Evolutionary conservation across 176 grass and related monocot genomes (phyloP).

Genomic region (Cenchrus americanus): DNA sequence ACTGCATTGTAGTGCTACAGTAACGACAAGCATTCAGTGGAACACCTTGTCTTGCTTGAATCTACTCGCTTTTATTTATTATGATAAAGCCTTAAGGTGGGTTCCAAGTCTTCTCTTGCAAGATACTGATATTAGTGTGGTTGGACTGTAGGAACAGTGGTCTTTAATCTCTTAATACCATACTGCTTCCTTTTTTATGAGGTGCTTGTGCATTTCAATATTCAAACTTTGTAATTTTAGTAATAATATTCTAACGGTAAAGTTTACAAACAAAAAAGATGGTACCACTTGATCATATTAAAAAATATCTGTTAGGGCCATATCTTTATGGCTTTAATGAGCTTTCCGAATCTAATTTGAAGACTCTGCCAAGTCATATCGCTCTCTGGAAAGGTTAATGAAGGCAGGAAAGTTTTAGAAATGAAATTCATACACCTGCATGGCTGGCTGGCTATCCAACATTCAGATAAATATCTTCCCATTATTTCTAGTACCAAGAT

Average conservation of each 20-base stretch:
- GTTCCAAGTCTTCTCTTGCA: neutral
- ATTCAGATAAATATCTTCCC: neutral
- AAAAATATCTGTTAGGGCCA: neutral
- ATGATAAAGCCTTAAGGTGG: neutral
- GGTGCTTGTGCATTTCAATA: neutral
- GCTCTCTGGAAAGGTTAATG: neutral
- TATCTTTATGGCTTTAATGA: neutral
- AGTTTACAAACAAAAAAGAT: neutral
- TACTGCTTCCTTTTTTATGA: neutral
- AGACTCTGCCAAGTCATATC: neutral
- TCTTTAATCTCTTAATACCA: neutral
- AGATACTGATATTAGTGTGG: neutral
- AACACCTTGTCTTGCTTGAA: neutral
- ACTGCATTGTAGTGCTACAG: conserved; percentile 1
- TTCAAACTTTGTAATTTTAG: neutral
- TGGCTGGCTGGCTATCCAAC: neutral
- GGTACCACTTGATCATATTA: neutral
- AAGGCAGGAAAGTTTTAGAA: neutral
- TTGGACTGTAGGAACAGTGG: neutral
- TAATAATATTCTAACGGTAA: neutral
- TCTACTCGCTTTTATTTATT: neutral
- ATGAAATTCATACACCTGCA: neutral
- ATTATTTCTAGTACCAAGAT: neutral
- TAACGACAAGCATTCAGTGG: neutral
- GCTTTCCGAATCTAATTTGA: neutral